Evolutionary conservation across 2,329 filamentous ascomycete species (phyloP).

Genomic region (Clonostachys sp.): DNA sequence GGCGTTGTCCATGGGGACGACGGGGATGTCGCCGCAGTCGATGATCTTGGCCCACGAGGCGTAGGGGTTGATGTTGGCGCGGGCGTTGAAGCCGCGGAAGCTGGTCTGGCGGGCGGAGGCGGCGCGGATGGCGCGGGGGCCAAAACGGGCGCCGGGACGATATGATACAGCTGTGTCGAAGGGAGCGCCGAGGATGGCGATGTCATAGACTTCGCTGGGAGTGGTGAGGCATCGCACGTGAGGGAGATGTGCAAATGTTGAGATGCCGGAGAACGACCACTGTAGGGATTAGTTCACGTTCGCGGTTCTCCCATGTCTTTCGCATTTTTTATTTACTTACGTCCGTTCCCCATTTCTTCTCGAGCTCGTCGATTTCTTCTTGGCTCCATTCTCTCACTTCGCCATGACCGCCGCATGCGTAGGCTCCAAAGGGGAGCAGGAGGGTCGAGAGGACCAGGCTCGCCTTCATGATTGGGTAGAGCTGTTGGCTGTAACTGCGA

Average conservation of each 20-base stretch:
- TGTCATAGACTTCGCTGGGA: constrained; percentile 60
- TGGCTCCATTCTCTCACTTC: constrained; percentile 39
- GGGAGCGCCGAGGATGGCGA: constrained; percentile 67
- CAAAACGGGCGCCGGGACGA: constrained; percentile 72
- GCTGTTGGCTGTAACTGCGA: too few species aligned
- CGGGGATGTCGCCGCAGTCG: constrained; percentile 88
- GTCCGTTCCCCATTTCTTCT: constrained; percentile 54
- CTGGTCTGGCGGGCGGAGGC: constrained; percentile 77
- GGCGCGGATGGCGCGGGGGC: constrained; percentile 80
- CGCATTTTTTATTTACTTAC: constrained; percentile 23
- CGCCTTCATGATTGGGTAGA: constrained; percentile 13
- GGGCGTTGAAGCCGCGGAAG: constrained; percentile 74
- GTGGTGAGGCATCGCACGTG: constrained; percentile 66
- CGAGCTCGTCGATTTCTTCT: constrained; percentile 46
- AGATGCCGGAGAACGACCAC: constrained; percentile 64
- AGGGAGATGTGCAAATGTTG: constrained; percentile 68
- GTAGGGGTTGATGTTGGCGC: constrained; percentile 81
- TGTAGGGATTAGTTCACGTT: constrained; percentile 5
- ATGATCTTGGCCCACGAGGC: constrained; percentile 72
- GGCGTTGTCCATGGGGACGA: constrained; percentile 81
- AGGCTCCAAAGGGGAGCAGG: constrained; percentile 14
- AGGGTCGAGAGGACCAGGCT: constrained; percentile 15
- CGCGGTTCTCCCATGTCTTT: neutral
- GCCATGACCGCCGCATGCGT: constrained; percentile 17
- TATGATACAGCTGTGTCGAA: constrained; percentile 73